Base-by-base conservation (phyloP, 2,329 filamentous ascomycete species). In the Calonectria montana region DNA sequence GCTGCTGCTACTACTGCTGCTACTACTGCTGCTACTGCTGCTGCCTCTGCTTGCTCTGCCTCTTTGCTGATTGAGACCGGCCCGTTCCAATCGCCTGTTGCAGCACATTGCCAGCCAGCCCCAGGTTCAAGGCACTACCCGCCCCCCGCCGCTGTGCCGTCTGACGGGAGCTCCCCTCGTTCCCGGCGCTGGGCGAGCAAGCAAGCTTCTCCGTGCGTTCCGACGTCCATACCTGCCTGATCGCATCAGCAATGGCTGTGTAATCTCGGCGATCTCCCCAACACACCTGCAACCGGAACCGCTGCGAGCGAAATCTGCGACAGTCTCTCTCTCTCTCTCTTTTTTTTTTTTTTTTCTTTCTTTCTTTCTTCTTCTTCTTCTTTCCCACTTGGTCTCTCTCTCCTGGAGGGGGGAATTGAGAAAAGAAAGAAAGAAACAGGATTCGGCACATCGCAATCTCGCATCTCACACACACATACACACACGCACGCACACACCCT, bases 241-340 rank as follows among this genome's bases (percentile, higher is more conserved):
- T 65, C 63, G 48, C 65, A 67, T 67, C 65, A 67, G 65, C 65
- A 45, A 67, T 67, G 65, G 65, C 65, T 67, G 65, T 67, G 65
- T 67, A 67, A 53, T 61, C 65, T 59, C 50, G 29, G 53, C 39
- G 25, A 41, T 31, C 18, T n/a, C 50, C 10, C 29, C 29, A 43
- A 35, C 41, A 16, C n/a, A 64, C 43, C 39, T 43, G 43, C 57
- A 62, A 62, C 23, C 37, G 23, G 39, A 45, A n/a, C 48, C 31
- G 53, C 48, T 27, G 31, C 25, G 21, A 37, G 53, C 27, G 29
- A 35, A 35, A 27, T 27, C 55, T 61, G 55, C 35, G 23, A 10
- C 16, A 45, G 25, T 41, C 13, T 39, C 55, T 39, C 55, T 39
- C 8, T 57, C 23, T 39, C 12, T 57, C 55, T 39, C 55, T 57